A percentile compares a stretch with the other conserved stretches of the same genome.
Evolutionary conservation across 306 rosid species (phyloP).

Genomic region (Arachis stenosperma): DNA sequence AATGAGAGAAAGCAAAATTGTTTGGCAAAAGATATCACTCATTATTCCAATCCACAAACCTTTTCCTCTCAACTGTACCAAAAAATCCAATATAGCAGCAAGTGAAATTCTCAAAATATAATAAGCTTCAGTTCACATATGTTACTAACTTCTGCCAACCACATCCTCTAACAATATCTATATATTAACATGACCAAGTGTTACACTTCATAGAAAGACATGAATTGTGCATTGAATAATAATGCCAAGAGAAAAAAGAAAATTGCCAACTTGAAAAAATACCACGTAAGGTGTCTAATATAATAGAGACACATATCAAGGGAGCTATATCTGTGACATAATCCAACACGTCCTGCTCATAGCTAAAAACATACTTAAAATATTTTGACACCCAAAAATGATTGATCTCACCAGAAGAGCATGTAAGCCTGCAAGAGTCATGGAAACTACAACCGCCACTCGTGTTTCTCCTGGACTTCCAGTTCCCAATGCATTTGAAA

Average conservation of each 20-base stretch:
- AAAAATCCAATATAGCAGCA: no score
- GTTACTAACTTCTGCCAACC: no score
- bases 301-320: constrained; percentile 52
- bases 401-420: constrained; percentile 45
- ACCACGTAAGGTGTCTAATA: constrained; percentile 59
- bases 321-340: constrained; percentile 69
- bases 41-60: no score
- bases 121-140: no score
- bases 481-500: constrained; percentile 82
- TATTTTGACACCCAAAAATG: constrained; percentile 45
- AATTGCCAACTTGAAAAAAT: constrained; percentile 59
- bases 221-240: constrained; percentile 10
- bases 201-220: not conserved
- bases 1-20: no score
- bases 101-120: no score
- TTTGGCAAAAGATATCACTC: no score
- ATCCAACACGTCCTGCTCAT: constrained; percentile 68
- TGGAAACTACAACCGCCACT: constrained; percentile 52
- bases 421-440: constrained; percentile 49
- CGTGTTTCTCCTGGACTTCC: constrained; percentile 66
- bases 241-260: not conserved
- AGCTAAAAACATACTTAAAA: constrained; percentile 68
- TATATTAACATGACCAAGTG: no score
- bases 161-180: no score
- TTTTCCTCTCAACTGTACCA: no score